Base-by-base conservation (phyloP, 2,329 filamentous ascomycete genomes). In the Bipolaris bicolor region DNA sequence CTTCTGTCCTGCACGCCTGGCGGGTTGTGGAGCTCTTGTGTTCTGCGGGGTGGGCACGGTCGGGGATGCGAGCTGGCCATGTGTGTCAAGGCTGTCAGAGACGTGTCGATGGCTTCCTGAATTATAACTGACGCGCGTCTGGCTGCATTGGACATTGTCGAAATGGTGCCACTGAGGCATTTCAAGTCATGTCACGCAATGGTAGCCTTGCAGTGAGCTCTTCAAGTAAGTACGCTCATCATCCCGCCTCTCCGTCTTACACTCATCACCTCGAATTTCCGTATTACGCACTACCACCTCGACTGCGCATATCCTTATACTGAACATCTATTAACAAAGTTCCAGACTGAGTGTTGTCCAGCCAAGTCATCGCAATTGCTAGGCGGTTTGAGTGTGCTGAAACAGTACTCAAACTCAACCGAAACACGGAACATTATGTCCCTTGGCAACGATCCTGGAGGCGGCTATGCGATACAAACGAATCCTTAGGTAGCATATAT, bases 361-460 rank as follows among this genome's bases (percentile, higher is more conserved):
- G 45, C 33, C 45, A 52, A 53, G 20, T 26, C 7, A 52, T 22
- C 36, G 49, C 45, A 16, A 20, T 44, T 48, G 43, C 43, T 20
- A 24, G 29, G 37, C 50, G 47, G 55, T 40, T 48, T 44, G 10
- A 29, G 16, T 49, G 44, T 22, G 54, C 55, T 71, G 69, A 71
- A 71, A 71, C 69, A 33, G 50, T 39, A 44, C 58, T 68, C 69
- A 69, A 70, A 71, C 69, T 20, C 40, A 58, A 41, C 43, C 63
- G 65, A 71, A 70, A 71, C 69, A 44, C 48, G 57, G 39, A 51
- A 53, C 15, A 50, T 36, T 26, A 48, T 26, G 22, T 48, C 45
- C 40, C 47, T 44, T 52, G 44, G 36, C 51, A 49, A 46, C 37
- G 29, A 44, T 61, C 33, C 24, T 29, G 18, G 16, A 43, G 37